These are phyloP conservation scores for Madurella mycetomatis DNA, from an alignment of 2,329 filamentous ascomycete genomes.

Conservation along the genomic window DNA sequence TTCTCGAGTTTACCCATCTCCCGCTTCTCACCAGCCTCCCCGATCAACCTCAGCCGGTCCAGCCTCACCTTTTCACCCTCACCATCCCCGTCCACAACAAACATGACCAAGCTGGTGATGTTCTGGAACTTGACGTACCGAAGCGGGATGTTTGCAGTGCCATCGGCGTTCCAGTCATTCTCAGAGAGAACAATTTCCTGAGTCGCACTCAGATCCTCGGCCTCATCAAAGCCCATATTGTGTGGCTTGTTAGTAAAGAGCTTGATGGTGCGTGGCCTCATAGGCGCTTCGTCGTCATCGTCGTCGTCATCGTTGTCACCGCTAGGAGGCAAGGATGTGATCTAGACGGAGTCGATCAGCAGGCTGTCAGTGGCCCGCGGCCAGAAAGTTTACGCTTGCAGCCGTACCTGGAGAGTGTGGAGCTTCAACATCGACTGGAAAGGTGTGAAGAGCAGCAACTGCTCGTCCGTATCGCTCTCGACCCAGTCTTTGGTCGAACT, in stretches of 20 bases:
- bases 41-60: conserved; percentile 74
- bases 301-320: conserved; percentile 67
- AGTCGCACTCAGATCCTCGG: conserved; percentile 76
- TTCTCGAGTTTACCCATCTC: conserved; percentile 95
- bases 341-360: conserved; percentile 44
- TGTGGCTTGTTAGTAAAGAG: conserved; percentile 85
- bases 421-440: conserved; percentile 87
- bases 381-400: neutral
- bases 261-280: conserved; percentile 77
- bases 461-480: conserved; percentile 94
- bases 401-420: conserved; percentile 66
- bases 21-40: conserved; percentile 85
- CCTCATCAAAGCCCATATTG: conserved; percentile 92
- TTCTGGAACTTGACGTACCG: conserved; percentile 98
- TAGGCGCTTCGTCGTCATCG: conserved; percentile 71
- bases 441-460: conserved; percentile 87
- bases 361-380: neutral
- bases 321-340: conserved; percentile 71
- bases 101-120: conserved; percentile 78
- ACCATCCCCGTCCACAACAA: conserved; percentile 80
- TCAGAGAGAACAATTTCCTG: conserved; percentile 72
- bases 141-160: conserved; percentile 67
- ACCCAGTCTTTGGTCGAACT: conserved; percentile 71
- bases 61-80: conserved; percentile 81
- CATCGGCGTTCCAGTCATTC: conserved; percentile 76